Evolutionary conservation across 2,329 filamentous ascomycete species (phyloP), one percentile per base, ranked within the genome.

Genomic region (Cladosporium sp.): DNA sequence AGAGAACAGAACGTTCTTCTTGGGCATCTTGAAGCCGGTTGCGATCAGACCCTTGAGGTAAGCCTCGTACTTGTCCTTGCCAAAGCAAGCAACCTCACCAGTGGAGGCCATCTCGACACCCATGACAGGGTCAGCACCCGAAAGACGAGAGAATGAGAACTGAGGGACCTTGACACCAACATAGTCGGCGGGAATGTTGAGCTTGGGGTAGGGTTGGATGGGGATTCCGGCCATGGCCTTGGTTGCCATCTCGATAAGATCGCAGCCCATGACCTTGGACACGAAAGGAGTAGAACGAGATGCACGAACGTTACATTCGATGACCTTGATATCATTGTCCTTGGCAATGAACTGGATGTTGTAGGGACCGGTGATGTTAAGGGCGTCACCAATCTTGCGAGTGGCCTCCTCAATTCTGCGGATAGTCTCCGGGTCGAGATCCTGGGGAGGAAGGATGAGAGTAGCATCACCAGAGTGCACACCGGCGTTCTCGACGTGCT

Each of bases 321-420:
- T 99, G 64, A 99, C 94, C 81, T 97, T 97, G 80, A 99, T 97
- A 65, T 97, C 93, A 73, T 97, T 97, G 74, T 97, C 92, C 79
- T 97, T 97, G 68, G 94, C 94, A 68, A 99, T 99, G 78, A 99
- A 97, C 73, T 99, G 94, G 62, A 99, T 99, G 77, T 99, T 99
- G 83, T 89, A 97, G 20, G 94, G 94, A 50, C 94, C 94, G 39
- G 94, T 97, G 57, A 99, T 88, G 72, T 97, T 97, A 59, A 97
- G 83, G 15, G 94, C 93, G 61, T 89, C 87, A 64, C 89, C 94
- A 66, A 99, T 97, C 83, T 97, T 97, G 65, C 88, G 83, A 13
- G 94, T 97, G 3, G 94, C 94, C 73, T 97, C 92, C 73, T 93
- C 91, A 58, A 99, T 97, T 64, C 93, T 86, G 60, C 85, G 78